Evolutionary conservation across 352 stramenopile species (phyloP).

Genomic region (Pythium coloratum): DNA sequence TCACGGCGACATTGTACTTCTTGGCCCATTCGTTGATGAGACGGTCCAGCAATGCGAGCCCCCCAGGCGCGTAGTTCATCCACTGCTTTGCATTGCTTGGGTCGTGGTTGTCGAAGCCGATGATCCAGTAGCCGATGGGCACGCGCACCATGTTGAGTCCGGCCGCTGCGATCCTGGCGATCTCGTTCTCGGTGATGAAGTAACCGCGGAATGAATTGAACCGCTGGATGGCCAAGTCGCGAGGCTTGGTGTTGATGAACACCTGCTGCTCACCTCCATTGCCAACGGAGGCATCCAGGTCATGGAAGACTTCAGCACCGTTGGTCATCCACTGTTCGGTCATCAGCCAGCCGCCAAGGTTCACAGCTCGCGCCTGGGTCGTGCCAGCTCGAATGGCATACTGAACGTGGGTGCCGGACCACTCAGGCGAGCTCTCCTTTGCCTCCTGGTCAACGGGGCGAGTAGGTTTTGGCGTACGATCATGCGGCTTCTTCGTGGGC

Average conservation of each 20-base stretch:
- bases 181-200: slow-evolving; percentile 69
- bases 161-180: slow-evolving; percentile 45
- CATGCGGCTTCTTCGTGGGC: background rate
- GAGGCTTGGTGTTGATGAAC: slow-evolving; percentile 7
- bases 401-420: slow-evolving; percentile 10
- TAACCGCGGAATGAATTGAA: slow-evolving; percentile 45
- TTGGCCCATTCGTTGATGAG: slow-evolving; percentile 37
- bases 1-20: slow-evolving; percentile 38
- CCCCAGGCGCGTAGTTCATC: slow-evolving; percentile 34
- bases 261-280: slow-evolving; percentile 18
- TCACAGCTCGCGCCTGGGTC: slow-evolving; percentile 23
- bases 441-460: background rate
- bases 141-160: slow-evolving; percentile 80
- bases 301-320: slow-evolving; percentile 16
- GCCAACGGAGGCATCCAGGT: slow-evolving; percentile 1
- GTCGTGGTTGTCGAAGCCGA: slow-evolving; percentile 49
- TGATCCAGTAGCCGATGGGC: slow-evolving; percentile 75
- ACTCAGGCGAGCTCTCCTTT: background rate
- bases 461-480: background rate
- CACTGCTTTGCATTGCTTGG: slow-evolving; percentile 35
- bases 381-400: slow-evolving; percentile 18
- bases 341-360: slow-evolving; percentile 34
- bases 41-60: slow-evolving; percentile 42
- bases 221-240: background rate
- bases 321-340: slow-evolving; percentile 31